Evolutionary conservation across 768 basidiomycete genomes (phyloP), one percentile per base, ranked within the genome.

Genomic region (Naganishia vishniacii): DNA sequence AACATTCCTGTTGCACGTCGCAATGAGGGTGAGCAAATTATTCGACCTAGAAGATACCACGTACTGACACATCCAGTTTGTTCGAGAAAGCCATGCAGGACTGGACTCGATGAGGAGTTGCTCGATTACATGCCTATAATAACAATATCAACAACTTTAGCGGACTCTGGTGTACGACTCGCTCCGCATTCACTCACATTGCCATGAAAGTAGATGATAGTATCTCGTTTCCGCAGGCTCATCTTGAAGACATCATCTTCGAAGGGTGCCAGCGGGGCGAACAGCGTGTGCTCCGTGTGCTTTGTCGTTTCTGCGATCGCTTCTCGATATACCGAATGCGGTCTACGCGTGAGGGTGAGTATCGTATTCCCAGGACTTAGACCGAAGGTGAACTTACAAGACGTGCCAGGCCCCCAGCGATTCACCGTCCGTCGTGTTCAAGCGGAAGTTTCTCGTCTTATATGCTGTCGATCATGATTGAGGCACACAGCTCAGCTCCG

Each of bases 191-290:
- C 1, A 65, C 75, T 29, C 16, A 78, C 77, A 67, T 94, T 94
- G 11, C 94, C 94, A 68, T 97, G 94, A 45, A 93, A 81, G 78
- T 88, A 94, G n/a, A 97, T 80, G n/a, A 94, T 79, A 0, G 88
- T 92, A 0, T 90, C 90, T 28, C 81, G 77, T 0, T 78, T 67
- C 13, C 78, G 76, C 18, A 92, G 76, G 1, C 89, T 86, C 20
- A 78, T 67, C 16, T 80, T 72, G 37, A 90, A 79, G 45, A 81
- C 80, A 2, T 78, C 71, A 16, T 80, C 75, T 18, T 79, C 46
- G 3, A 72, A 73, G 0, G 75, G 77, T 3, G 81, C 78, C 25
- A 82, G 78, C 0, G 75, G 75, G 31, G 59, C 42, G 15, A 60
- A 60, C 59, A 60, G 78, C 63, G 1, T 68, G 61, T 0, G 28